Percentiles rank a stretch among this genome's conserved stretches.
These are phyloP conservation scores for Flaveria ramosissima DNA, from an alignment of 129 eudicot genomes.

Conservation along the genomic window DNA sequence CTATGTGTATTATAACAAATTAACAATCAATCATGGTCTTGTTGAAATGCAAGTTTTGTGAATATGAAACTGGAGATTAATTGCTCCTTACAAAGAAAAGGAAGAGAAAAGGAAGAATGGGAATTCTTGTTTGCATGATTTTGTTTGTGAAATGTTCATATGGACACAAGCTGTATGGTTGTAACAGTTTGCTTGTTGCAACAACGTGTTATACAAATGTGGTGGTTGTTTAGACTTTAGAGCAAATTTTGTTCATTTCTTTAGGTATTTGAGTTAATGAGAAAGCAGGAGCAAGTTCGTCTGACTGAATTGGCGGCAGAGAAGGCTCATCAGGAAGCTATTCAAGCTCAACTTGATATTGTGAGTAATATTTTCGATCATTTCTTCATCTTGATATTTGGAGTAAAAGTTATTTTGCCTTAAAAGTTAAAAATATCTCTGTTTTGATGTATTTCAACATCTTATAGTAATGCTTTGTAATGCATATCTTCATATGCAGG, in stretches of 20 bases:
- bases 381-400: background rate
- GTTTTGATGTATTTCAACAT: slow-evolving; percentile 7
- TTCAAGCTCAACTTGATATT: slow-evolving; percentile 69
- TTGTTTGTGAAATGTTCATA: slow-evolving; percentile 4
- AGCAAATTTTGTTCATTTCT: slow-evolving; percentile 16
- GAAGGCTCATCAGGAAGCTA: slow-evolving; percentile 72
- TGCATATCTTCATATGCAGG: slow-evolving; percentile 51
- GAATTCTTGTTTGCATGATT: background rate
- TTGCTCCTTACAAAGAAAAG: background rate
- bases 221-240: slow-evolving; percentile 3
- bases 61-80: background rate
- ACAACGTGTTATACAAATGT: background rate
- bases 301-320: slow-evolving; percentile 79
- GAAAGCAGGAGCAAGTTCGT: slow-evolving; percentile 78
- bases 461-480: slow-evolving; percentile 3
- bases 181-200: background rate
- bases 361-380: slow-evolving; percentile 43
- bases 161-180: background rate
- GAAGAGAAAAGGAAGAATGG: background rate
- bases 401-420: background rate
- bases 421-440: background rate
- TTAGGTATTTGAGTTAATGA: slow-evolving; percentile 83
- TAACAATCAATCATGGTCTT: background rate
- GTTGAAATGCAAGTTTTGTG: background rate
- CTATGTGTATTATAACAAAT: no score